Percentiles rank a stretch among this genome's conserved stretches.
Evolutionary conservation across 352 stramenopile genomes (phyloP).

Genomic region (Phytopythium sindhum): DNA sequence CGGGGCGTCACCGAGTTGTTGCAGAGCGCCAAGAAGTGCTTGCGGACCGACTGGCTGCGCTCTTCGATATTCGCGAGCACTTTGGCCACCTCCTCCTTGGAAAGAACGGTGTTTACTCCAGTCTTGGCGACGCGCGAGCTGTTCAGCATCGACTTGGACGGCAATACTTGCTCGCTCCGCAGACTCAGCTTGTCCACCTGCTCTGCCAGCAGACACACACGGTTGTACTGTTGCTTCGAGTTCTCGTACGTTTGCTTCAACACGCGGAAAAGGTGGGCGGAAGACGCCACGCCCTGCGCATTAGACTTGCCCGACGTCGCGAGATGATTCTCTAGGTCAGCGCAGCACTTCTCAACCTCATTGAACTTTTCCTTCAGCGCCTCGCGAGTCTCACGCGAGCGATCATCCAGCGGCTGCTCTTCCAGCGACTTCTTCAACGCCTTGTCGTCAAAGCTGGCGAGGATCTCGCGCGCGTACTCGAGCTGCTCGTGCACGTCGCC

Average conservation of each 20-base stretch:
- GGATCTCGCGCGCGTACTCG: slow-evolving; percentile 63
- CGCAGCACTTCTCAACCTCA: slow-evolving; percentile 49
- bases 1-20: slow-evolving; percentile 58
- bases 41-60: slow-evolving; percentile 42
- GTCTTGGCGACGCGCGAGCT: slow-evolving; percentile 14
- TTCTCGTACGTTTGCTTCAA: slow-evolving; percentile 75
- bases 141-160: slow-evolving; percentile 16
- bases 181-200: slow-evolving; percentile 52
- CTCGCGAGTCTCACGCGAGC: slow-evolving; percentile 52
- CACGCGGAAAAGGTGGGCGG: slow-evolving; percentile 49
- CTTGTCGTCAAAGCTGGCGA: slow-evolving; percentile 68
- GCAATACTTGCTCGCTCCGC: slow-evolving; percentile 21
- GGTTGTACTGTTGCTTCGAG: slow-evolving; percentile 75
- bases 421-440: slow-evolving; percentile 55
- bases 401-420: slow-evolving; percentile 63
- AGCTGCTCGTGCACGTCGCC: slow-evolving; percentile 75
- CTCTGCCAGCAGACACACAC: slow-evolving; percentile 44
- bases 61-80: slow-evolving; percentile 39
- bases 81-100: slow-evolving; percentile 47
- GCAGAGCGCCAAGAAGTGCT: slow-evolving; percentile 54
- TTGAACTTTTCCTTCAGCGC: slow-evolving; percentile 44
- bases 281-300: slow-evolving; percentile 20
- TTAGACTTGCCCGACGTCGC: slow-evolving; percentile 15
- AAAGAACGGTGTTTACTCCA: slow-evolving; percentile 17
- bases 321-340: slow-evolving; percentile 48